Conservation (phyloP, 441 rosid genomes). For the Erysimum pusillum region DNA sequence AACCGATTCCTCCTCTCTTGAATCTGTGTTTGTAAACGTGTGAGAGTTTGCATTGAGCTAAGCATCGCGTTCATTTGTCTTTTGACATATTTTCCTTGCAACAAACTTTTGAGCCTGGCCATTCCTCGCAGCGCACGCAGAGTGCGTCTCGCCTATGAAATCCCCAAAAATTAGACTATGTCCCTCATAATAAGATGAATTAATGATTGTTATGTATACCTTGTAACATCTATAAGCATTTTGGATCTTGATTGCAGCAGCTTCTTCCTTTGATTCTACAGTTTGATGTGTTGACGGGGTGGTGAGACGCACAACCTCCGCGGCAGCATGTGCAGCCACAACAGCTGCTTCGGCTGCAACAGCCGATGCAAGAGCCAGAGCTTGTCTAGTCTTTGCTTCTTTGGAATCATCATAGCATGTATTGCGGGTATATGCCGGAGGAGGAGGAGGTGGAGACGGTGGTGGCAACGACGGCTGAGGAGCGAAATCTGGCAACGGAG, state of each 20-base stretch:
- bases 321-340: slow-evolving; percentile 48
- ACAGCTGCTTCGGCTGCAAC: slow-evolving; percentile 48
- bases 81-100: slow-evolving; percentile 79
- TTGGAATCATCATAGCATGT: slow-evolving; percentile 7
- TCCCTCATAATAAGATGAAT: neutral
- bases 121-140: slow-evolving; percentile 81
- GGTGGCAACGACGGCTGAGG: slow-evolving; percentile 47
- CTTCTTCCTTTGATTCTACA: slow-evolving; percentile 28
- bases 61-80: slow-evolving; percentile 77
- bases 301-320: slow-evolving; percentile 45
- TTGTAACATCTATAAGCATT: slow-evolving; percentile 41
- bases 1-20: slow-evolving; percentile 75
- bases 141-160: slow-evolving; percentile 76
- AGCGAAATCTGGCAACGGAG: slow-evolving; percentile 36
- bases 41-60: slow-evolving; percentile 88
- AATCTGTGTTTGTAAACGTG: slow-evolving; percentile 84
- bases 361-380: slow-evolving; percentile 47
- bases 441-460: slow-evolving; percentile 44
- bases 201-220: slow-evolving; percentile 30
- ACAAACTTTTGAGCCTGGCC: slow-evolving; percentile 77
- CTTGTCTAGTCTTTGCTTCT: slow-evolving; percentile 45
- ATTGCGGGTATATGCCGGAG: neutral
- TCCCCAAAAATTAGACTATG: slow-evolving; percentile 8
- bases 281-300: slow-evolving; percentile 18
- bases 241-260: slow-evolving; percentile 46